Evolutionary conservation across 345 rosid genomes (phyloP).

Genomic region (Sonneratia caseolaris): DNA sequence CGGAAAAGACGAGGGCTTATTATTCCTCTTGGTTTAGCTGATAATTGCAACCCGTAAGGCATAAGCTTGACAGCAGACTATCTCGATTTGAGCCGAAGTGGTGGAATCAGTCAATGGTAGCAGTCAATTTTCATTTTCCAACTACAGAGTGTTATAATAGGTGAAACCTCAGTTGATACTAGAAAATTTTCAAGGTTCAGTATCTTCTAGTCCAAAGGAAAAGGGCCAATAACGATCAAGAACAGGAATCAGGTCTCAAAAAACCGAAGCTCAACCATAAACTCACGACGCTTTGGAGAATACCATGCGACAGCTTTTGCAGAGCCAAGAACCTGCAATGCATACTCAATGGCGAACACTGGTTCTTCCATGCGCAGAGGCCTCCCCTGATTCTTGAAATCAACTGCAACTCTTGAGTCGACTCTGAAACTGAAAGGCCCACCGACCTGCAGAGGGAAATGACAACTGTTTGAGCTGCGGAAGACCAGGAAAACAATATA

Average conservation of each 20-base stretch:
- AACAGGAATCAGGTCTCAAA: conserved; percentile 34
- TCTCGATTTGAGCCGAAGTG: too few relatives aligned
- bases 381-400: conserved; percentile 39
- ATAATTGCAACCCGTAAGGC: too few relatives aligned
- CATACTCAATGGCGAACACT: too few relatives aligned
- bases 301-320: conserved; percentile 95
- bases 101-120: background rate
- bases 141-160: background rate
- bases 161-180: background rate
- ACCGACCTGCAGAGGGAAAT: conserved; percentile 46
- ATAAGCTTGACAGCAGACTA: too few relatives aligned
- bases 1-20: too few relatives aligned
- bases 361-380: conserved; percentile 29
- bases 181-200: background rate
- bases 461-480: background rate
- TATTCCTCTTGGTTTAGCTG: too few relatives aligned
- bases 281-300: conserved; percentile 67
- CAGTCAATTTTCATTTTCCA: background rate
- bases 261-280: conserved; percentile 85
- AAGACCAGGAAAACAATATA: background rate
- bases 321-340: conserved; percentile 77
- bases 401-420: conserved; percentile 53
- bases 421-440: conserved; percentile 88
- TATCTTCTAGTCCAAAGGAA: background rate
- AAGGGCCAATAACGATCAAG: background rate